phyloP scores from a whole-genome alignment of 805 yeast species.

The Candida cerambycidarum region DNA sequence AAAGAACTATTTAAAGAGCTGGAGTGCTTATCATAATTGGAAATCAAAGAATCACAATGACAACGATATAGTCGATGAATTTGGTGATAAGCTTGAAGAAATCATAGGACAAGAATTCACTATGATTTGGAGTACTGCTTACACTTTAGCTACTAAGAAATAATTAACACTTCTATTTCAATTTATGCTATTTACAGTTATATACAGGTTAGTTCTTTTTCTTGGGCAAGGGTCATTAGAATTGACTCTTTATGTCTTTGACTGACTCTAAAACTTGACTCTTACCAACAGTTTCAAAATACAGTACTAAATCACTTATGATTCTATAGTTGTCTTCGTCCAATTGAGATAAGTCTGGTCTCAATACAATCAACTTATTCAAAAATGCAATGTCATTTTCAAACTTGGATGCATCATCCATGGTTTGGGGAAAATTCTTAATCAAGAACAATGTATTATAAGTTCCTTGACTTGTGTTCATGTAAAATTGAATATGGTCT shows the following conservation, averaged over 20 bases:
- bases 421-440: slow-evolving; percentile 57
- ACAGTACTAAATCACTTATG: slow-evolving; percentile 53
- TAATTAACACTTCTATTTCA: no score
- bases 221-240: no score
- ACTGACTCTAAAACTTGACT: slow-evolving; percentile 9
- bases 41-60: slow-evolving; percentile 27
- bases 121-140: slow-evolving; percentile 58
- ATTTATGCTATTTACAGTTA: slow-evolving; percentile 6
- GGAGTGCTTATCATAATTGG: slow-evolving; percentile 69
- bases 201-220: no score
- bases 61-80: slow-evolving; percentile 46
- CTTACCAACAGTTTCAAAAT: slow-evolving; percentile 67
- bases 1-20: slow-evolving; percentile 54
- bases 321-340: slow-evolving; percentile 24
- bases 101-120: slow-evolving; percentile 45
- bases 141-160: slow-evolving; percentile 43
- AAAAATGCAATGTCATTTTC: slow-evolving; percentile 65
- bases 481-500: slow-evolving; percentile 31
- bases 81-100: slow-evolving; percentile 37
- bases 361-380: slow-evolving; percentile 38
- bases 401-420: slow-evolving; percentile 68
- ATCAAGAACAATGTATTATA: slow-evolving; percentile 49
- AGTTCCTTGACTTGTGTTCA: slow-evolving; percentile 38
- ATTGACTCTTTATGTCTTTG: background rate
- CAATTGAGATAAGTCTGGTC: slow-evolving; percentile 27